A percentile compares a stretch with the other conserved stretches of the same genome.
Conservation (phyloP, 1,139 yeast species). For the Debaryomycetaceae sp. region DNA sequence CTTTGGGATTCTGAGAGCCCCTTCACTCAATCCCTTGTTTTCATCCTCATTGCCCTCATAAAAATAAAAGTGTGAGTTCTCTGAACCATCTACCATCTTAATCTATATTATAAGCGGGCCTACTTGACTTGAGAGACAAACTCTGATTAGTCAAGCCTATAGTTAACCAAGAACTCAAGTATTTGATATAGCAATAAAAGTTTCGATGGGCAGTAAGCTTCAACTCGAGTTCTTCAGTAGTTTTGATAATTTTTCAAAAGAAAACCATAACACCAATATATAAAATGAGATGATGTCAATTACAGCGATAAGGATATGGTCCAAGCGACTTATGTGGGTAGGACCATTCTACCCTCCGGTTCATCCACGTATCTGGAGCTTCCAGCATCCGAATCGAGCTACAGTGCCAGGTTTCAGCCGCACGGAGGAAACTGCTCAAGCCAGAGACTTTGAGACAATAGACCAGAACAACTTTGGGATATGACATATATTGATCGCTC, state of each 20-base stretch:
- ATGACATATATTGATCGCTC: too few species aligned
- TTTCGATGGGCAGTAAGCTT: neutral
- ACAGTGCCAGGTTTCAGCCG: too few species aligned
- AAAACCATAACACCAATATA: neutral
- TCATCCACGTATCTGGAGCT: too few species aligned
- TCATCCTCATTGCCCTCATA: neutral
- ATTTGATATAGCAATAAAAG: neutral
- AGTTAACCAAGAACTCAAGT: neutral
- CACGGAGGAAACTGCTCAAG: too few species aligned
- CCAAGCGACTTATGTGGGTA: too few species aligned
- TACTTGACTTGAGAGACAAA: neutral
- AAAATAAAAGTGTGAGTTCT: neutral
- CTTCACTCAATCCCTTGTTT: neutral
- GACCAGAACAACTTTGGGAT: too few species aligned
- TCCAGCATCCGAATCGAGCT: too few species aligned
- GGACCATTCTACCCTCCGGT: too few species aligned
- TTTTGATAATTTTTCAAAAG: neutral
- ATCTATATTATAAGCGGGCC: neutral
- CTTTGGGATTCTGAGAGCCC: neutral
- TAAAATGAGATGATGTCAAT: neutral
- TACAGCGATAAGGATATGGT: too few species aligned
- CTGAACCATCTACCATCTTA: neutral
- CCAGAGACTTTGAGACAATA: too few species aligned
- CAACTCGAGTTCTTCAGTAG: neutral
- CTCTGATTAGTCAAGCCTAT: neutral